Conservation (phyloP, 2,329 filamentous ascomycete genomes). For the Pseudopithomyces chartarum region DNA sequence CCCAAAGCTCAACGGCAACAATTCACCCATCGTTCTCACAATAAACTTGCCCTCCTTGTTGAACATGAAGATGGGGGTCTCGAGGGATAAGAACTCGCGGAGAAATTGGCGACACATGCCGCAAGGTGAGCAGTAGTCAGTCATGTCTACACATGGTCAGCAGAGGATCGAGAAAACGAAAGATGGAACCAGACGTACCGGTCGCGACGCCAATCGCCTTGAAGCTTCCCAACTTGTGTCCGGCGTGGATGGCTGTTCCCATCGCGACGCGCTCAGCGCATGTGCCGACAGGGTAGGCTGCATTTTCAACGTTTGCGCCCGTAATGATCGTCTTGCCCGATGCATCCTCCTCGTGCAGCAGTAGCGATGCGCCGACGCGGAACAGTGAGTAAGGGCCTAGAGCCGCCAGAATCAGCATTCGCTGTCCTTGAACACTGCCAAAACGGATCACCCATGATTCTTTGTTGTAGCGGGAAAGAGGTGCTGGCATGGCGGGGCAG, state of each 20-base stretch:
- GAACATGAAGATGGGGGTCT: conserved; percentile 87
- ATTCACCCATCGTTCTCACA: conserved; percentile 70
- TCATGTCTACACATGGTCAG: conserved; percentile 60
- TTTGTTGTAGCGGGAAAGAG: background rate
- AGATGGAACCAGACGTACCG: background rate
- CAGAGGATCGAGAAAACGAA: background rate
- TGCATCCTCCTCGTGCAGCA: conserved; percentile 47
- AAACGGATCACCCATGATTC: background rate
- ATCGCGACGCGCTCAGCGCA: conserved; percentile 92
- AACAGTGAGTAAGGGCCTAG: conserved; percentile 85
- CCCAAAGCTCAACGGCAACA: conserved; percentile 61
- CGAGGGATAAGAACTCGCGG: conserved; percentile 53
- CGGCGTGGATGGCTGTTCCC: conserved; percentile 73
- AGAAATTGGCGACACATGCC: conserved; percentile 93
- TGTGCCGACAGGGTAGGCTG: conserved; percentile 89
- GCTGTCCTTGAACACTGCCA: no score
- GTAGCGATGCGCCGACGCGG: conserved; percentile 82
- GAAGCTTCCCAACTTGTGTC: conserved; percentile 50
- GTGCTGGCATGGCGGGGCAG: no score
- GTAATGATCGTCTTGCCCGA: conserved; percentile 59
- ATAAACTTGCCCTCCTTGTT: conserved; percentile 76
- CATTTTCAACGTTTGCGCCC: conserved; percentile 85
- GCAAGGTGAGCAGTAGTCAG: conserved; percentile 65
- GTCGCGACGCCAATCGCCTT: conserved; percentile 85
- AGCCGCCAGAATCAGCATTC: background rate